A percentile compares a stretch with the other conserved stretches of the same genome.
Conservation (phyloP, 345 rosid genomes). For the Bruguiera sexangula region DNA sequence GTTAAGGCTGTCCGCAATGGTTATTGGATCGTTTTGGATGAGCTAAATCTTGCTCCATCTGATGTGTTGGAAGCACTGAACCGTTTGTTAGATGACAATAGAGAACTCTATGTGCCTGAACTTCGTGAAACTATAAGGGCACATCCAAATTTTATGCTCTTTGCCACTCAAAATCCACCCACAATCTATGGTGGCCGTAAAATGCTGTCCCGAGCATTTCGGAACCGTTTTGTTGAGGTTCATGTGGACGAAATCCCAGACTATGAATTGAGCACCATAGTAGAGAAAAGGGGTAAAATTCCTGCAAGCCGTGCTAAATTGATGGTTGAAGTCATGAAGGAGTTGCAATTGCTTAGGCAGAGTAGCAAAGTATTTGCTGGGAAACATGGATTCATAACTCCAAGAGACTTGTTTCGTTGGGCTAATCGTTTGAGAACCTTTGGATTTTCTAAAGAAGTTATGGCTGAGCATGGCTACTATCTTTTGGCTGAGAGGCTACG, state of each 20-base stretch:
- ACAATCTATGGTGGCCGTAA: slow-evolving; percentile 92
- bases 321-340: slow-evolving; percentile 94
- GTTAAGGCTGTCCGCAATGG: slow-evolving; percentile 92
- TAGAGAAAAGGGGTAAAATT: slow-evolving; percentile 61
- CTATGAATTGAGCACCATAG: slow-evolving; percentile 68
- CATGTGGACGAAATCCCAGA: slow-evolving; percentile 97
- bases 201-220: slow-evolving; percentile 95
- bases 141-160: slow-evolving; percentile 94
- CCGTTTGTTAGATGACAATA: slow-evolving; percentile 88
- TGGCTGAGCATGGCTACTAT: slow-evolving; percentile 89
- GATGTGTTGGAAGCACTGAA: slow-evolving; percentile 95
- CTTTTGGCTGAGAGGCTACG: slow-evolving; percentile 93
- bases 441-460: slow-evolving; percentile 68
- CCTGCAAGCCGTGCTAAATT: slow-evolving; percentile 69
- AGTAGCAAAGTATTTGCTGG: slow-evolving; percentile 96
- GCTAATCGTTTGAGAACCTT: slow-evolving; percentile 71
- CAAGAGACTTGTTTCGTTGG: slow-evolving; percentile 97
- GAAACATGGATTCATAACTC: slow-evolving; percentile 96
- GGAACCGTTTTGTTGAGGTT: slow-evolving; percentile 95
- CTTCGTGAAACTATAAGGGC: slow-evolving; percentile 65
- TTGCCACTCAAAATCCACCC: slow-evolving; percentile 98
- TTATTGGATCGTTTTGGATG: slow-evolving; percentile 92
- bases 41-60: slow-evolving; percentile 93
- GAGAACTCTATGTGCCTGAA: slow-evolving; percentile 95
- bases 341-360: slow-evolving; percentile 84